phyloP scores from a whole-genome alignment of 2,329 filamentous ascomycete genomes.

The Ophiostoma novo-ulmi region DNA sequence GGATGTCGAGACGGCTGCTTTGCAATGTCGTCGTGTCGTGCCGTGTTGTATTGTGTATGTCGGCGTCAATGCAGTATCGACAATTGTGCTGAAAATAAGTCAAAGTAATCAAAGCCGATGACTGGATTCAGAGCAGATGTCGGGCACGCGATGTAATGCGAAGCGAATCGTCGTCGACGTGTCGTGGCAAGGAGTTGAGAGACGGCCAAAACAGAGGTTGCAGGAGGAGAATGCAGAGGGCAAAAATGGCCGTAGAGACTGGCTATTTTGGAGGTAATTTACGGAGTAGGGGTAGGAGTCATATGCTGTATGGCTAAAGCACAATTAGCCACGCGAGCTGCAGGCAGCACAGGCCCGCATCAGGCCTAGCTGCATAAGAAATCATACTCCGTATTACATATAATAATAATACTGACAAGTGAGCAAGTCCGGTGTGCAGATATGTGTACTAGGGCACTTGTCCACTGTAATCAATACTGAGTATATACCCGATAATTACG shows the following conservation, averaged over 20 bases:
- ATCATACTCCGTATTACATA: too few relatives aligned
- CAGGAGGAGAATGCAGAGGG: conserved; percentile 11
- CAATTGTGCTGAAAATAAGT: not conserved
- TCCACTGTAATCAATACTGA: too few relatives aligned
- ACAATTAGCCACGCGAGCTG: conserved; percentile 5
- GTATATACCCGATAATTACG: too few relatives aligned
- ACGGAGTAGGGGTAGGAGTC: not conserved
- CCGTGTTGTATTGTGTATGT: not conserved
- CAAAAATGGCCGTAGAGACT: not conserved
- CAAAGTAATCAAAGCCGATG: not conserved
- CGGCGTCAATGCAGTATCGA: not conserved
- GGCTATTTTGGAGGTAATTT: not conserved
- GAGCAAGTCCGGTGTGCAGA: too few relatives aligned
- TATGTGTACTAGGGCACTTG: too few relatives aligned
- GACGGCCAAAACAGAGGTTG: not conserved
- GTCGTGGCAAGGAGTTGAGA: not conserved
- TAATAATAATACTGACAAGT: too few relatives aligned
- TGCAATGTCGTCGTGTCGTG: not conserved
- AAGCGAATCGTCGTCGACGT: not conserved
- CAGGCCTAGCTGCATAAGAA: conserved; percentile 1
- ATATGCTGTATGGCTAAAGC: not conserved
- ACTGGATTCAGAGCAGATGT: not conserved
- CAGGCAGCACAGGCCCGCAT: not conserved
- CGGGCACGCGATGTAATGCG: not conserved
- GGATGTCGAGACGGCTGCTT: too few relatives aligned